Base-by-base conservation (phyloP, 208 protist species). In the Leishmania amazonensis region DNA sequence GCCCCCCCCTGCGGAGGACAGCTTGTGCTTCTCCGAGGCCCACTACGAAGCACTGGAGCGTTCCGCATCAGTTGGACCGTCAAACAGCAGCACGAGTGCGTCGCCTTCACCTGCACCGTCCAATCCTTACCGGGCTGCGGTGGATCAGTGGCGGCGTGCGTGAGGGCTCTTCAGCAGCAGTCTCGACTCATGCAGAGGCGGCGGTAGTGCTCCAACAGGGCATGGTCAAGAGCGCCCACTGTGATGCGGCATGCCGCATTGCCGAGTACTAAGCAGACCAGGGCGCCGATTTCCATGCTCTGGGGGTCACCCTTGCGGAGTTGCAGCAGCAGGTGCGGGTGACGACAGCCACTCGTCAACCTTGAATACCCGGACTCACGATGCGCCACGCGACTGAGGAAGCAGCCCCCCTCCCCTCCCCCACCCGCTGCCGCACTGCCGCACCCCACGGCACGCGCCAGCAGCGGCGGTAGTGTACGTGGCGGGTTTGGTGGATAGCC, bases 211-310 rank as follows among this genome's bases (percentile, higher is more conserved):
- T 40, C 3, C 72, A 77, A 1, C 47, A 75, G 58, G 68, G 78
- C 0, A 31, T 72, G 5, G 64, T 75, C 6, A 77, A 71, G 53
- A 35, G 65, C 11, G 54, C 78, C 42, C 83, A 80, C 24, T 77
- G 76, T 0, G 85, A 83, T 51, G 75, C 84, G 49, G 65, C 83
- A 72, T 74, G 78, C 2, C 83, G 82, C 40, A 47, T 90, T 0
- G 54, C 64, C 49, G 91, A 91, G 81, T 42, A 91, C 31, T 84
- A 88, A 73, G 85, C 86, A 49, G 87, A 87, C 54, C 77, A 88
- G 79, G 73, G 85, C 8, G 80, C 71, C 17, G 81, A 88, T 70
- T 60, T 88, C 47, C 83, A 85, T 67, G 54, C 76, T 3, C 71
- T 89, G 47, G 88, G 83, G 45, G 68, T 42, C 70, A 78, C 86